Evolutionary conservation across 129 eudicot genomes (phyloP), one percentile per base, ranked within the genome.

Genomic region (Lonicera japonica): DNA sequence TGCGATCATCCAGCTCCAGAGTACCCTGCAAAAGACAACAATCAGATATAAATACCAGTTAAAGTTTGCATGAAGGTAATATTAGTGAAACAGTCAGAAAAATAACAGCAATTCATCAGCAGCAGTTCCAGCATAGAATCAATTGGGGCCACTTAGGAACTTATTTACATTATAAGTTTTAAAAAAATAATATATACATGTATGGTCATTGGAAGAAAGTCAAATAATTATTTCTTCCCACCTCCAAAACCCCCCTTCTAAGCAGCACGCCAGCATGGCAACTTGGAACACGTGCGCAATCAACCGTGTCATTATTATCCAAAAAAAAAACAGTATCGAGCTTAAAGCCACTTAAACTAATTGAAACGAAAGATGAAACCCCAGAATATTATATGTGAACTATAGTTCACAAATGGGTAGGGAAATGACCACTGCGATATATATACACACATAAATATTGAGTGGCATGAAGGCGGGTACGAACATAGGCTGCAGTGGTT

Each of bases 1-100:
- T 76, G 52, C 71, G 78, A 16, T 77, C 80, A 68, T 82, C 84
- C 68, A 79, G 45, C 50, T 77, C 89, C 63, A 66, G 16, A 62
- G 20, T 67, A 58, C 77, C 89, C 89, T 86, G 40, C 69, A 82
- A 41, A 71, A 59, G 15, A 57, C 41, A 62, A 61, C 29, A 54
- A 20, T 43, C 5, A 43, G 50, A 43, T 43, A 14, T 43, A 4
- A 43, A 10, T 43, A 43, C 50, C 13, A 43, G 50, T 8, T 14
- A 4, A 43, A 43, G 50, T 8, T 14, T 8, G 13, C 16, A 29
- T 24, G n/a, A 62, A n/a, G 63, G 53, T 12, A 29, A 38, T 38
- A 38, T 38, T 10, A n/a, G n/a, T n/a, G n/a, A 2, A 25, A 20
- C 19, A 20, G 6, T 25, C 38, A 17, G 12, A 9, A 22, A 43